Evolutionary conservation across 164 flowering plant genomes (phyloP), one percentile per base, ranked within the genome.

Genomic region (Brasenia schreberi): DNA sequence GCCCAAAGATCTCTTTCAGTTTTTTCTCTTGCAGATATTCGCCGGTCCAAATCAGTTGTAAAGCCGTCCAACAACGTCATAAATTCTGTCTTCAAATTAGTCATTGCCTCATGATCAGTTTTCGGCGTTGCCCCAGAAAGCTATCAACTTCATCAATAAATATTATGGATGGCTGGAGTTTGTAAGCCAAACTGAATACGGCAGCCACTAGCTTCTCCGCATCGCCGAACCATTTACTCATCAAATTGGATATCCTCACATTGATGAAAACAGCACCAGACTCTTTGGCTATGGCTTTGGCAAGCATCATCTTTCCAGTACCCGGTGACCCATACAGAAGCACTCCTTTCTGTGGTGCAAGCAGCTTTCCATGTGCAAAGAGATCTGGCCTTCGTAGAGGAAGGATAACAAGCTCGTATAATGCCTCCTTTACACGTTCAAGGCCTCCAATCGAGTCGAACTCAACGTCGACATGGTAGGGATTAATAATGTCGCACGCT

Each of bases 11-110:
- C n/a, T n/a, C n/a, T n/a, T n/a, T n/a, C n/a, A n/a, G n/a, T n/a
- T n/a, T n/a, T n/a, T n/a, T n/a, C n/a, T n/a, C n/a, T n/a, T n/a
- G n/a, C n/a, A n/a, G n/a, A n/a, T n/a, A n/a, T n/a, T n/a, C n/a
- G n/a, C n/a, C n/a, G n/a, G n/a, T n/a, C n/a, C n/a, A n/a, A n/a
- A n/a, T n/a, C n/a, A n/a, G 90, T 88, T 42, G 89, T 86, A 63
- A 88, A 84, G 62, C 94, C 94, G 81, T 88, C 94, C 94, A 90
- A 88, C 58, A 86, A 79, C 11, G 90, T 81, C 94, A 88, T 88
- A 75, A 88, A 88, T 79, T 88, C 94, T 18, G 94, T 88, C 77
- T 86, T 86, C 94, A 88, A 84, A 70, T 80, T 83, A 19, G 85
- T 65, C 59, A 83, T 33, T 17, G 85, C 85, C 77, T 83, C 89